Base-by-base conservation (phyloP, 2,329 filamentous ascomycete genomes). In the Colletotrichum aenigma region DNA sequence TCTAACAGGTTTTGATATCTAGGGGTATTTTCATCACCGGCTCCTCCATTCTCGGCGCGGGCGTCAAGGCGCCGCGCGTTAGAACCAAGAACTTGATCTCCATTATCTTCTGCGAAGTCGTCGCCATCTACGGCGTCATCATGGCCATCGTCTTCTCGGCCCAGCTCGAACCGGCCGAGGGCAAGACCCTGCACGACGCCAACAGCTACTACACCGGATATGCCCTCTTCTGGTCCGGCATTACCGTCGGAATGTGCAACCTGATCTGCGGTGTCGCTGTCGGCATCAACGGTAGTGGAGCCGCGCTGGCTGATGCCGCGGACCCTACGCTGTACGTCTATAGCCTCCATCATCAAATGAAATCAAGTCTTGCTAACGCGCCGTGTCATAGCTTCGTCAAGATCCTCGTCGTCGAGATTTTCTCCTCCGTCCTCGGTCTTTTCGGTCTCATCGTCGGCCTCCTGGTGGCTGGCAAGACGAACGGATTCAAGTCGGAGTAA, bases 1-100 rank as follows among this genome's bases (percentile, higher is more conserved):
- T 62, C 34, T 71, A 48, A 75, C 66, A 9, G 13, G 36, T 16
- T 16, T 18, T 8, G 8, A 24, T 43, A 55, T 52, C 13, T 82
- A 98, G 97, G 97, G 97, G 97, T 82, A 99, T 99, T 85, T 97
- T 99, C 88, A 97, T 98, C 80, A 99, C 97, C 38, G 97, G 97
- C 81, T 97, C 96, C 75, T 98, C 97, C 74, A 99, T 99, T 84
- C 91, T 99, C 79, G 97, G 97, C 82, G 97, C 95, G 81, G 97
- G 97, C 88, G 97, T 99, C 83, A 96, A 95, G 86, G 96, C 97
- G 61, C 97, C 97, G 48, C 94, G 97, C 81, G 99, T 99, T 87
- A 95, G 97, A 85, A 99, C 97, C 78, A 99, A 99, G 93, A 99
- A 99, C 90, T 87, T 99, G 83, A 98, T 99, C 85, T 98, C 96